Percentiles rank a stretch among this genome's conserved stretches.
Evolutionary conservation across 139 green algal genomes (phyloP).

Genomic region (Gonium pectorale): DNA sequence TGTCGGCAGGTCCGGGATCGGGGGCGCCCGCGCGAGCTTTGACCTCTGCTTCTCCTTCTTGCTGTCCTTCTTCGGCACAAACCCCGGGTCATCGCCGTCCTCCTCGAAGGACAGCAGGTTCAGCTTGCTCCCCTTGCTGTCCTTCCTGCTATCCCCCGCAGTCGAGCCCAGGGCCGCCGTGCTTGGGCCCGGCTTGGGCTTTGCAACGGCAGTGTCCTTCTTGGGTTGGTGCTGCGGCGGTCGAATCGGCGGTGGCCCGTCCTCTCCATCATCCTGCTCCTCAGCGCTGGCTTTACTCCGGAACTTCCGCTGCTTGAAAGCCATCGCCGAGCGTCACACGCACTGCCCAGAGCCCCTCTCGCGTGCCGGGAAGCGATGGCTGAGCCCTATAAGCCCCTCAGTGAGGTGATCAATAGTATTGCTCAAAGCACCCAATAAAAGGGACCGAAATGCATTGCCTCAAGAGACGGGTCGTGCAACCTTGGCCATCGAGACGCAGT

Average conservation of each 20-base stretch:
- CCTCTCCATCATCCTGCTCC: slow-evolving; percentile 50
- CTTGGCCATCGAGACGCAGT: too few species aligned
- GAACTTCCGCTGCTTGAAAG: slow-evolving; percentile 60
- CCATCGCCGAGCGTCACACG: too few species aligned
- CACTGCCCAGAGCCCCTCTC: too few species aligned
- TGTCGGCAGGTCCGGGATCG: slow-evolving; percentile 16
- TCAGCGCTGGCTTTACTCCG: slow-evolving; percentile 48
- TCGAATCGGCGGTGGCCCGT: not conserved
- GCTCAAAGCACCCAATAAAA: too few species aligned
- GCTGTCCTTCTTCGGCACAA: slow-evolving; percentile 15
- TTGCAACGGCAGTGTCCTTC: not conserved
- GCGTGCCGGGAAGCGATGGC: too few species aligned
- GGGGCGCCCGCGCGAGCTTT: slow-evolving; percentile 8
- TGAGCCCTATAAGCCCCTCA: too few species aligned
- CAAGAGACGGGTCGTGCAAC: too few species aligned
- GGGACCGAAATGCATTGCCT: too few species aligned
- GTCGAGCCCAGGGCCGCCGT: not conserved
- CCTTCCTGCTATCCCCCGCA: slow-evolving; percentile 17
- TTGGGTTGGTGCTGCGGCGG: slow-evolving; percentile 26
- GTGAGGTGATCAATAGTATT: too few species aligned
- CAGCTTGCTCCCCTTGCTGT: slow-evolving; percentile 46
- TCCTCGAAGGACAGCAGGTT: slow-evolving; percentile 61
- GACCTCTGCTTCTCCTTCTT: slow-evolving; percentile 44
- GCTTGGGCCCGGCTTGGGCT: not conserved
- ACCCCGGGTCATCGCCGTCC: slow-evolving; percentile 43